Conservation (phyloP, 768 basidiomycete species). For the Hypholoma fasciculare region DNA sequence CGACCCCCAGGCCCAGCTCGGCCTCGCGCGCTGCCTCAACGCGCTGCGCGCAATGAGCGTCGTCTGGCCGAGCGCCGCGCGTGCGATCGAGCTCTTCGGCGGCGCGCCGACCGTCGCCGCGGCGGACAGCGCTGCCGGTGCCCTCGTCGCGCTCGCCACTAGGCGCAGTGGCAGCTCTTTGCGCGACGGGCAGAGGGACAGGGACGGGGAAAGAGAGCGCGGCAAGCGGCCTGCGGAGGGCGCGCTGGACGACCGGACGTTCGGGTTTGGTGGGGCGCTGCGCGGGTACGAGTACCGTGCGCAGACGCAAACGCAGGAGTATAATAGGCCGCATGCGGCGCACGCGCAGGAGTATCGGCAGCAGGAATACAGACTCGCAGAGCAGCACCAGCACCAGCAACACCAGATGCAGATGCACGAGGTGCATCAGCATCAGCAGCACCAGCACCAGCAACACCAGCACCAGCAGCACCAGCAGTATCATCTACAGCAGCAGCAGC, state of each 20-base stretch:
- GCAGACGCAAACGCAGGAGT: not conserved
- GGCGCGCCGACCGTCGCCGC: conserved; percentile 44
- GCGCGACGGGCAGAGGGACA: no score
- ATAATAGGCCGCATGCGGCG: not conserved
- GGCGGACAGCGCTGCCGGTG: conserved; percentile 14
- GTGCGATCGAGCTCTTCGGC: conserved; percentile 70
- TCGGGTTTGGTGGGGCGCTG: not conserved
- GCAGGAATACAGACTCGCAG: not conserved
- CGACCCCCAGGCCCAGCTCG: conserved; percentile 69
- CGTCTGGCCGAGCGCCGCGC: conserved; percentile 76
- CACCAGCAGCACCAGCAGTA: not conserved
- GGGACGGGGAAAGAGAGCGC: conserved; percentile 25
- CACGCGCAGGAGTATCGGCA: not conserved
- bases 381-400: conserved; percentile 11
- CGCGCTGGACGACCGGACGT: conserved; percentile 36
- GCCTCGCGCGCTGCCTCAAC: conserved; percentile 67
- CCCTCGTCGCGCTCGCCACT: conserved; percentile 12
- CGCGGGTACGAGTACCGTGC: not conserved
- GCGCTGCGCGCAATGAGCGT: conserved; percentile 63
- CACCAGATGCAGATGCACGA: not conserved
- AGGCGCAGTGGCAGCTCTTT: not conserved
- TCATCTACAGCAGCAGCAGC: not conserved
- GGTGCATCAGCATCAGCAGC: not conserved
- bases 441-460: not conserved
- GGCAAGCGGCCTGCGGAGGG: conserved; percentile 65